A percentile compares a stretch with the other conserved stretches of the same genome.
Evolutionary conservation across 2,329 filamentous ascomycete genomes (phyloP).

Genomic region (Sporothrix globosa): DNA sequence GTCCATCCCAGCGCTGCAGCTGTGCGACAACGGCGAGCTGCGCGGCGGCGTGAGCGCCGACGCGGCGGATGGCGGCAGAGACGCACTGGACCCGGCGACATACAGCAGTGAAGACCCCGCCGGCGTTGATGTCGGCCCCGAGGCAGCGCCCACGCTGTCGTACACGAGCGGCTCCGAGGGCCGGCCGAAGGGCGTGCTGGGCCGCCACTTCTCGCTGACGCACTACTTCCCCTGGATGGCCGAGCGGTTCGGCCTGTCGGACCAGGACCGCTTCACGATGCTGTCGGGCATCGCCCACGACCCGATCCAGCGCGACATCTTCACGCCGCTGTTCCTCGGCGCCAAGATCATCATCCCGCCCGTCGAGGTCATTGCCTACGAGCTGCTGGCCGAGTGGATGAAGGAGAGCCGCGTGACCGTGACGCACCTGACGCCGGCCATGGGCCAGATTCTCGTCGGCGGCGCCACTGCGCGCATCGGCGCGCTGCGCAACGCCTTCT

Average conservation of each 20-base stretch:
- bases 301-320: constrained; percentile 69
- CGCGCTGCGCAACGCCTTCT: constrained; percentile 77
- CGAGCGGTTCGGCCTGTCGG: constrained; percentile 72
- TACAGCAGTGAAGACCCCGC: constrained; percentile 60
- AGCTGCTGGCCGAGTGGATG: constrained; percentile 89
- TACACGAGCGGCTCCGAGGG: constrained; percentile 79
- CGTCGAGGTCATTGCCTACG: constrained; percentile 82
- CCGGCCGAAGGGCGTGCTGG: constrained; percentile 81
- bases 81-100: constrained; percentile 63
- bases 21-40: constrained; percentile 72
- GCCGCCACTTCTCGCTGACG: constrained; percentile 82
- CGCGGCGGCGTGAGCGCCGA: constrained; percentile 65
- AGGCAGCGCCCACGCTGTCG: constrained; percentile 74
- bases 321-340: constrained; percentile 86
- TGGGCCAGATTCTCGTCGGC: constrained; percentile 93
- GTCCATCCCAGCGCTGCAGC: constrained; percentile 71
- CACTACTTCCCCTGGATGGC: constrained; percentile 96
- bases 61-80: constrained; percentile 52
- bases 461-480: constrained; percentile 78
- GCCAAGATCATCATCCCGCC: constrained; percentile 78
- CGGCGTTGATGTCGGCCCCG: constrained; percentile 79
- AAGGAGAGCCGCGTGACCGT: constrained; percentile 72
- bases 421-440: constrained; percentile 90
- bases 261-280: constrained; percentile 77
- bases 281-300: constrained; percentile 83